Percentiles rank a stretch among this genome's conserved stretches.
Evolutionary conservation across 176 grass and related monocot genomes (phyloP).

Genomic region (Stipa capillata): DNA sequence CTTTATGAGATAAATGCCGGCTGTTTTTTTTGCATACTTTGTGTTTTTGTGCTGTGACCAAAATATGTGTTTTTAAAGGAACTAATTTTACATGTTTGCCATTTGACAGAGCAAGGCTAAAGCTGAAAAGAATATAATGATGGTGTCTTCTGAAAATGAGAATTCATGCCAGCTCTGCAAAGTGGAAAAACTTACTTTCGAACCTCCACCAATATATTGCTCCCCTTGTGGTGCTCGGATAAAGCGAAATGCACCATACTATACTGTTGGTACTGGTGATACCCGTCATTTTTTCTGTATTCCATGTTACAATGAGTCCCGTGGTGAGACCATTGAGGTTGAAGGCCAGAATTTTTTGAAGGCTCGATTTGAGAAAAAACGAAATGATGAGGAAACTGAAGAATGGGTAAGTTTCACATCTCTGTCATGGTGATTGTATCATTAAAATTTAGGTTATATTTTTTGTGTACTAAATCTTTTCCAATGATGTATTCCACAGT

Average conservation of each 20-base stretch:
- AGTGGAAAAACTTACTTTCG: slow-evolving; percentile 98
- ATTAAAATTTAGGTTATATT: slow-evolving; percentile 8
- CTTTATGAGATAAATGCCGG: too few relatives aligned
- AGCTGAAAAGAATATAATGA: slow-evolving; percentile 97
- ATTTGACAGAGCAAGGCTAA: slow-evolving; percentile 91
- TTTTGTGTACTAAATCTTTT: slow-evolving; percentile 25
- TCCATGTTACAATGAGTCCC: slow-evolving; percentile 86
- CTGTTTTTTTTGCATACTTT: not conserved
- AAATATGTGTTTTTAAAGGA: too few relatives aligned
- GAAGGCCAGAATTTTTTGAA: slow-evolving; percentile 65
- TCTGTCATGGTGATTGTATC: slow-evolving; percentile 12
- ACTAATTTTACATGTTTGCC: slow-evolving; percentile 9
- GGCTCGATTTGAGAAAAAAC: slow-evolving; percentile 82
- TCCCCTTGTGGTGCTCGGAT: slow-evolving; percentile 87
- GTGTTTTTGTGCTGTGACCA: not conserved
- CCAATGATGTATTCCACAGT: slow-evolving; percentile 52
- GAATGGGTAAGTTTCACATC: slow-evolving; percentile 71
- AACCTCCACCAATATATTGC: slow-evolving; percentile 98
- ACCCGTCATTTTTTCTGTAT: slow-evolving; percentile 86
- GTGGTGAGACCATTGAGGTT: slow-evolving; percentile 80
- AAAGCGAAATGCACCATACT: slow-evolving; percentile 95
- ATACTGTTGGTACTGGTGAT: slow-evolving; percentile 81
- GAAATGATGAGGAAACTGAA: slow-evolving; percentile 99
- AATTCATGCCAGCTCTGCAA: slow-evolving; percentile 98
- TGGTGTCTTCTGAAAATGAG: slow-evolving; percentile 82